phyloP scores from a whole-genome alignment of 1,284 basidiomycete genomes.

The Leccinum subrobustum region DNA sequence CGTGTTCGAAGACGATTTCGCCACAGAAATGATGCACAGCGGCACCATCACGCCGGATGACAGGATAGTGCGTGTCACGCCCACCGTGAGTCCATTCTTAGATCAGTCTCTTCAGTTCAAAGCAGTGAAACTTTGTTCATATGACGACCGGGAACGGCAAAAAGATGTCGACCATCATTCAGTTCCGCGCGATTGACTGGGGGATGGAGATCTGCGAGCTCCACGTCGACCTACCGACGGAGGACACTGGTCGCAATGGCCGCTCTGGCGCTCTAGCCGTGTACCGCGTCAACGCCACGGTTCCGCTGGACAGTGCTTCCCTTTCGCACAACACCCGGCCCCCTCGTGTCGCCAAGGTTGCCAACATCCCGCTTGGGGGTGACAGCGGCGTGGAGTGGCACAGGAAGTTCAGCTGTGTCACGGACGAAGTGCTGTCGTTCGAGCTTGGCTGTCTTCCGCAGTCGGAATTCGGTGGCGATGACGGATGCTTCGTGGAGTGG shows the following conservation, averaged over 20 bases:
- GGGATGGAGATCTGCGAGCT: conserved; percentile 21
- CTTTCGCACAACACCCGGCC: conserved; percentile 18
- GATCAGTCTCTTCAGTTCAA: background rate
- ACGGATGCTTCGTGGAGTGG: conserved; percentile 11
- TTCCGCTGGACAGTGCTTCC: conserved; percentile 7
- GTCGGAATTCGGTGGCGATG: conserved; percentile 13
- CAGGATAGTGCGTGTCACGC: conserved; percentile 11
- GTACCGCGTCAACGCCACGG: conserved; percentile 15
- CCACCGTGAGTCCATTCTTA: conserved; percentile 11
- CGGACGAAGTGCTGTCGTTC: conserved; percentile 16
- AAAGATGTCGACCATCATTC: conserved; percentile 15
- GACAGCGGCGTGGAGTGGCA: conserved; percentile 8
- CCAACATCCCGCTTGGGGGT: conserved; percentile 4
- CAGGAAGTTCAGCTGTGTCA: conserved; percentile 12
- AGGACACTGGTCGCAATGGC: conserved; percentile 1
- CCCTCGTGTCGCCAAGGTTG: conserved; percentile 10
- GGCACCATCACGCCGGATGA: conserved; percentile 19
- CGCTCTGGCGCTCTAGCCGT: conserved; percentile 10
- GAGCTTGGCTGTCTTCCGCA: conserved; percentile 12
- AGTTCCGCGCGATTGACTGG: conserved; percentile 20
- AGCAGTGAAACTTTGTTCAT: background rate
- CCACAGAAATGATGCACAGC: conserved; percentile 11
- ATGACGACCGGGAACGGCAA: background rate
- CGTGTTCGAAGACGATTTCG: conserved; percentile 18
- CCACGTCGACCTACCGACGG: conserved; percentile 12